Evolutionary conservation across 306 rosid species (phyloP), one percentile per base, ranked within the genome.

Genomic region (Prinsepia uniflora): DNA sequence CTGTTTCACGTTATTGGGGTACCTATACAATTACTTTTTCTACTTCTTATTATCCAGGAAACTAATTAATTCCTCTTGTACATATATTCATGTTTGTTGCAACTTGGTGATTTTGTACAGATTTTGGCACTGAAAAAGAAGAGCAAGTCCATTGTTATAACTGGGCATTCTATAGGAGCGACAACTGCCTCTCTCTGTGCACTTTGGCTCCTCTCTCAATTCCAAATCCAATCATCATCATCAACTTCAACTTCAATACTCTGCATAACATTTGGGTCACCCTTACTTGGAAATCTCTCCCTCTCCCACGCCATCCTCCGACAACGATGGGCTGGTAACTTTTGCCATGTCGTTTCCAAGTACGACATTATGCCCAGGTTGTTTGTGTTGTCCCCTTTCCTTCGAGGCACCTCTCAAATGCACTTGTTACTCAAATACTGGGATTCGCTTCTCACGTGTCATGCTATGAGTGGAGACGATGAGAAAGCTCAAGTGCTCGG

Each of bases 141-240:
- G 15, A 79, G 85, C 65, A 94, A 83, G 81, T 77, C 96, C 76
- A 60, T 94, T 43, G 84, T 94, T 5, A 83, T 94, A 71, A 94
- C 98, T 8, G 98, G 97, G 53, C 96, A 89, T 55, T 90, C 97
- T 53, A 79, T 94, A 48, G 97, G 98, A 78, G 98, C 96, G 83
- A 81, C 91, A 55, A 80, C 67, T 12, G 97, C 98, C 55, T 84
- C 96, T 52, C 86, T 94, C 0, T 84, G 87, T 20, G 75, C 97
- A 18, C 89, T 94, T 24, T 83, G 96, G 97, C 85, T 94, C 52
- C 83, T 90, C 10, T 89, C 86, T 42, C 46, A 77, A 71, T 82
- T 89, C 52, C 88, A 71, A 24, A 0, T 24, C 0, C 30, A 24
- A 24, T 24, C 30, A 74, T 67, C 85, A 20, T 41, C 71, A 68